Percentiles rank a stretch among this genome's conserved stretches.
Evolutionary conservation across 805 yeast species (phyloP).

Genomic region (Ogataea haglerorum): DNA sequence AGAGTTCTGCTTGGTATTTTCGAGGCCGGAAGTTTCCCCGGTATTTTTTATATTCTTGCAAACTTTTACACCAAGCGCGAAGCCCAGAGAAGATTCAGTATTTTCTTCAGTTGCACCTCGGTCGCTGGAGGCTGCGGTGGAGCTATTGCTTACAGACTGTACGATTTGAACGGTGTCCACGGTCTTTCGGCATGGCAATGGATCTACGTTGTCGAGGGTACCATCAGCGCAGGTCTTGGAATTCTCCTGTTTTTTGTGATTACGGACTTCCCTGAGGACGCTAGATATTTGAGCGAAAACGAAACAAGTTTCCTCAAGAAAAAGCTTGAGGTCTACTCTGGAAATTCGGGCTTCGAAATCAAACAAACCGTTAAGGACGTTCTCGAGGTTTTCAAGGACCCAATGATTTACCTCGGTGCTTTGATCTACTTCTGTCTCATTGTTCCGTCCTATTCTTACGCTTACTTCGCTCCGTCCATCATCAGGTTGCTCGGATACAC

Average conservation of each 20-base stretch:
- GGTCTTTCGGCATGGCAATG: constrained; percentile 47
- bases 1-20: constrained; percentile 64
- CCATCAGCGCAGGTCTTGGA: constrained; percentile 35
- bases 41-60: constrained; percentile 65
- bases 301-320: constrained; percentile 55
- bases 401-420: constrained; percentile 54
- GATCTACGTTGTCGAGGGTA: constrained; percentile 41
- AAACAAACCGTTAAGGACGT: constrained; percentile 47
- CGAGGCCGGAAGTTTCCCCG: constrained; percentile 74
- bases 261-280: constrained; percentile 72
- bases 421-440: constrained; percentile 61
- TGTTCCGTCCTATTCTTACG: constrained; percentile 74
- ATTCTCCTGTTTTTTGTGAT: constrained; percentile 41
- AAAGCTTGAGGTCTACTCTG: constrained; percentile 54
- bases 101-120: constrained; percentile 68
- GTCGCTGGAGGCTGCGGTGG: constrained; percentile 81
- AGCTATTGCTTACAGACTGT: constrained; percentile 62
- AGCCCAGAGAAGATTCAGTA: constrained; percentile 65
- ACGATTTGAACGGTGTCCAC: constrained; percentile 47
- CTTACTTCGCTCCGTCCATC: constrained; percentile 69
- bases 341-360: constrained; percentile 48
- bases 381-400: constrained; percentile 52
- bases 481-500: constrained; percentile 60
- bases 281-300: constrained; percentile 47
- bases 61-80: constrained; percentile 63